Base-by-base conservation (phyloP, 192 early-diverging fungal species). In the Podila clonocystis region DNA sequence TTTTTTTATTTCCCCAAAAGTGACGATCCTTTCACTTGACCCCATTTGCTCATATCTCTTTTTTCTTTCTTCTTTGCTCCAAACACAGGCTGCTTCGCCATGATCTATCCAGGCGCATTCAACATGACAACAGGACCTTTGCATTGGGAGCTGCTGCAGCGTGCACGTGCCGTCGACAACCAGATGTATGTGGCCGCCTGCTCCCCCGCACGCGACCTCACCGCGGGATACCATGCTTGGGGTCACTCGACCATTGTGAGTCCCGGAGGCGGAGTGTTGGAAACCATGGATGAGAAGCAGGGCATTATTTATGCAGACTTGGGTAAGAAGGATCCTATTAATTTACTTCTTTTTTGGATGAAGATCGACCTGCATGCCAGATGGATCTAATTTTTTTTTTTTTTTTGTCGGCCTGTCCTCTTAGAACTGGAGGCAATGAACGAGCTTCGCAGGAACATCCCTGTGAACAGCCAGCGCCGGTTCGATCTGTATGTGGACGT, bases 61-160 rank as follows among this genome's bases (percentile, higher is more conserved):
- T 30, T 38, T 2, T 1, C 17, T 63, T 17, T 28, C 34, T 8
- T 31, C 33, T 6, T 33, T 33, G 33, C 15, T 30, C 19, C 9
- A 24, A 24, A 57, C 19, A 72, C 20, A 62, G 90, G 95, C 0
- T 96, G 95, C 70, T 77, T 97, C 26, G 92, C 90, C 20, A 97
- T 99, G 97, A 90, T 99, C 34, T 99, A 98, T 72, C 98, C 97
- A 4, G 98, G 96, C 2, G 97, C 96, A 0, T 98, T 98, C 84
- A 99, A 98, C 82, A 93, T 91, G 83, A 96, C 93, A 13, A 99
- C 98, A 3, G 98, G 98, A 22, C 97, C 97, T 1, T 65, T 97
- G 75, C 96, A 98, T 68, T 99, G 97, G 96, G 97, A 99, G 76
- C 84, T 78, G 58, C 67, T 83, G 8, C 85, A 89, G 84, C 69